phyloP scores from a whole-genome alignment of 805 yeast genomes.

The Starmerella sp. region DNA sequence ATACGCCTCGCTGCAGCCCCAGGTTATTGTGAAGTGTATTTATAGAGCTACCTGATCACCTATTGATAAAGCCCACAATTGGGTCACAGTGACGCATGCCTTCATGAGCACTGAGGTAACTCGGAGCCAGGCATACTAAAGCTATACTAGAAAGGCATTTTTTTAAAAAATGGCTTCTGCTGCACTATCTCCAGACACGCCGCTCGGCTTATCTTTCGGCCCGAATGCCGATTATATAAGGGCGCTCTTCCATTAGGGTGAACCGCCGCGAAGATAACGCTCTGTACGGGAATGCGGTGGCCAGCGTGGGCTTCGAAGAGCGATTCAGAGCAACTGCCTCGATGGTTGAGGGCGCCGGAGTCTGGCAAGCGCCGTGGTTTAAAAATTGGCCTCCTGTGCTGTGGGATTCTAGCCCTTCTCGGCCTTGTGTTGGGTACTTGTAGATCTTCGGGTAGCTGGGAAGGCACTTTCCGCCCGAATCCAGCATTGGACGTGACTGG shows the following conservation, averaged over 20 bases:
- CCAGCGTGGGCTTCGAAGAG: background rate
- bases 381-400: background rate
- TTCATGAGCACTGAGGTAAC: too few relatives aligned
- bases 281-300: background rate
- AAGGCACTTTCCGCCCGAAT: conserved; percentile 21
- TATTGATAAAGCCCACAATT: too few relatives aligned
- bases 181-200: too few relatives aligned
- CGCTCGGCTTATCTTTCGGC: too few relatives aligned
- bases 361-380: background rate
- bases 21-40: too few relatives aligned
- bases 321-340: background rate
- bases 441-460: conserved; percentile 3
- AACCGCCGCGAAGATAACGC: background rate
- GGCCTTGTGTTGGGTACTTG: background rate
- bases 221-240: too few relatives aligned
- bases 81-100: too few relatives aligned
- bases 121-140: too few relatives aligned
- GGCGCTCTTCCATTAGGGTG: background rate
- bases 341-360: background rate
- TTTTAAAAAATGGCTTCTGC: too few relatives aligned
- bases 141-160: too few relatives aligned
- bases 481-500: conserved; percentile 20
- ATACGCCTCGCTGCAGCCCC: too few relatives aligned
- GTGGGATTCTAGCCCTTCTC: background rate
- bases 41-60: too few relatives aligned